Evolutionary conservation across 768 basidiomycete species (phyloP).

Genomic region (Mrakia hoshinonis): DNA sequence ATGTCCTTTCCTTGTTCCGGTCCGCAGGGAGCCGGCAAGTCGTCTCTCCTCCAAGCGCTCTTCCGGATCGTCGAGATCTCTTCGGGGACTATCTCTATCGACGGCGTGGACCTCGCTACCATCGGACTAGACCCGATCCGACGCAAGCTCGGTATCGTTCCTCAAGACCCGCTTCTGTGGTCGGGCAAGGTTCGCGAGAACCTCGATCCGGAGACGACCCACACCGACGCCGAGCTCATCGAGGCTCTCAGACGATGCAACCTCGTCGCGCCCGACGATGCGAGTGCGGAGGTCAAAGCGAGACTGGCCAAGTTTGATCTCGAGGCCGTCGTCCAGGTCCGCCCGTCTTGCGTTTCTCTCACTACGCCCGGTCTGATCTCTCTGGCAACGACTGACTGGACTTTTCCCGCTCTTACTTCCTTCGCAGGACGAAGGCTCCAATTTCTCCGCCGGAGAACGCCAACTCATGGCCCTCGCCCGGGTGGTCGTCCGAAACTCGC

Average conservation of each 20-base stretch:
- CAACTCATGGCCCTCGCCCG: constrained; percentile 27
- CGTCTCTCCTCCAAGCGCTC: constrained; percentile 77
- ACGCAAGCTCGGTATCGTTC: constrained; percentile 35
- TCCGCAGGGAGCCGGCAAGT: constrained; percentile 78
- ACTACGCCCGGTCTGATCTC: background rate
- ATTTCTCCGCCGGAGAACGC: constrained; percentile 27
- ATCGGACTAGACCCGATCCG: constrained; percentile 65
- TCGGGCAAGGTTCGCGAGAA: constrained; percentile 57
- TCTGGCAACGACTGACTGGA: no score
- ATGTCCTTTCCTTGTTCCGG: no score
- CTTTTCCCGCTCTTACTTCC: background rate
- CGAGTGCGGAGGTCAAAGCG: constrained; percentile 13
- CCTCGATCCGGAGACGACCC: constrained; percentile 75
- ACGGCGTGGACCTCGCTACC: constrained; percentile 72
- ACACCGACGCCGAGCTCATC: constrained; percentile 44
- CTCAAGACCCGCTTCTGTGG: constrained; percentile 54
- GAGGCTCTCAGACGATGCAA: constrained; percentile 13
- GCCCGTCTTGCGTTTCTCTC: background rate
- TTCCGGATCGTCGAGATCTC: constrained; percentile 59
- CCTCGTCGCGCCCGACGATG: constrained; percentile 3
- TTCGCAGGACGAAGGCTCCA: constrained; percentile 23
- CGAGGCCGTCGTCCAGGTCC: constrained; percentile 19
- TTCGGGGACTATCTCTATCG: constrained; percentile 66
- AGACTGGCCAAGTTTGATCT: constrained; percentile 25
- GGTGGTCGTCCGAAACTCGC: constrained; percentile 70